A percentile compares a stretch with the other conserved stretches of the same genome.
phyloP scores from a whole-genome alignment of 805 yeast species.

The Kluyveromyces wickerhamii region DNA sequence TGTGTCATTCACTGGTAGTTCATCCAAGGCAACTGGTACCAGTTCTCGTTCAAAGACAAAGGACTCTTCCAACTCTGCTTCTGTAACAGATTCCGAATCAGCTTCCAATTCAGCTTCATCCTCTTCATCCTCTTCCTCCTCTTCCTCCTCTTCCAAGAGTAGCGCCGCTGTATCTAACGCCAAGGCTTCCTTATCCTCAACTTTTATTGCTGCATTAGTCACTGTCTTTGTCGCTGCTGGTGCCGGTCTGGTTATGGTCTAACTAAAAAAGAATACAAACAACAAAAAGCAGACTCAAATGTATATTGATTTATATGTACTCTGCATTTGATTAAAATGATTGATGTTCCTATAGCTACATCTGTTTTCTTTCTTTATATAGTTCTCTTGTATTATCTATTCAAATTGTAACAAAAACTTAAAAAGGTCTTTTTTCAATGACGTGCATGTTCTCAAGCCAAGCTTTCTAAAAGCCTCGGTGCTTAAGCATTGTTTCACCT shows the following conservation, averaged over 20 bases:
- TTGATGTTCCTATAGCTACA: no score
- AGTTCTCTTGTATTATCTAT: no score
- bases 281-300: no score
- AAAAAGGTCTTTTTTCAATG: no score
- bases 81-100: slow-evolving; percentile 13
- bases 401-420: no score
- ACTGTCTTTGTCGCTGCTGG: slow-evolving; percentile 32
- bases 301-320: no score
- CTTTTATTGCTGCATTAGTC: slow-evolving; percentile 26
- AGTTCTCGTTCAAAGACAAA: slow-evolving; percentile 26
- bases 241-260: slow-evolving; percentile 32
- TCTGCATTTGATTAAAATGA: no score
- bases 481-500: no score
- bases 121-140: slow-evolving; percentile 11
- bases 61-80: slow-evolving; percentile 13
- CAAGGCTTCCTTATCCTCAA: slow-evolving; percentile 25
- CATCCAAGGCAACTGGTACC: slow-evolving; percentile 27
- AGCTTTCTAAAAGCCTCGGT: no score
- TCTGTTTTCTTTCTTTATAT: no score
- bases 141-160: slow-evolving; percentile 13
- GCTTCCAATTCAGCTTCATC: slow-evolving; percentile 13
- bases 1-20: slow-evolving; percentile 25
- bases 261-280: no score
- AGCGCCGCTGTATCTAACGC: slow-evolving; percentile 23
- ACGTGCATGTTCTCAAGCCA: no score